Percentiles rank a stretch among this genome's conserved stretches.
Conservation (phyloP, 148 eudicot genomes). For the Dianthus caryophyllus region DNA sequence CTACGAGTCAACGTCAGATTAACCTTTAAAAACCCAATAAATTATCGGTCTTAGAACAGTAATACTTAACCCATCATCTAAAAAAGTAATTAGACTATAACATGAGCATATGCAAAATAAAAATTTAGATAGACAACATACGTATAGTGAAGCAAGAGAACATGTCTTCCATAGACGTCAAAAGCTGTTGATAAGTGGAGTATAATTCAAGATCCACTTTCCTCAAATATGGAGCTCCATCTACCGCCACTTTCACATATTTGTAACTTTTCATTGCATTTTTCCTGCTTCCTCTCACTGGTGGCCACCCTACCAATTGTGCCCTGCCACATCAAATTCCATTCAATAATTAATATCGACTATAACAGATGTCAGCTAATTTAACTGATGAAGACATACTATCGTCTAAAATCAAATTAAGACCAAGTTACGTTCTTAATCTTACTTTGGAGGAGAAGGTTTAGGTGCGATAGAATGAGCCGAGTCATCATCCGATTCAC, state of each 20-base stretch:
- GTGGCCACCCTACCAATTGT: conserved; percentile 62
- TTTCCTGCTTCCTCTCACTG: conserved; percentile 46
- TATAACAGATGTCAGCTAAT: too few relatives aligned
- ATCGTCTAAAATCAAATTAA: too few relatives aligned
- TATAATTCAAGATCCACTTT: conserved; percentile 76
- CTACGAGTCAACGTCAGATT: too few relatives aligned
- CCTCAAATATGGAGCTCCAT: conserved; percentile 86
- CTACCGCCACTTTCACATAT: conserved; percentile 77
- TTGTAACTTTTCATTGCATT: conserved; percentile 30
- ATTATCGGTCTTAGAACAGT: too few relatives aligned
- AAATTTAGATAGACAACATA: conserved; percentile 22
- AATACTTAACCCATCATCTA: too few relatives aligned
- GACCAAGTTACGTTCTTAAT: too few relatives aligned
- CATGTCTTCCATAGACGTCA: conserved; percentile 56
- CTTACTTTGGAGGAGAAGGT: conserved; percentile 35
- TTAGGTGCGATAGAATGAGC: conserved; percentile 19
- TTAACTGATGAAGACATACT: too few relatives aligned
- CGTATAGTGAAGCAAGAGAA: conserved; percentile 66
- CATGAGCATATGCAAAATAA: too few relatives aligned
- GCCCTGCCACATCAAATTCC: conserved; percentile 23
- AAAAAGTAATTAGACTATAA: too few relatives aligned
- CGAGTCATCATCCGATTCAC: conserved; percentile 12
- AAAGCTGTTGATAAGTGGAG: conserved; percentile 50
- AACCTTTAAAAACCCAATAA: too few relatives aligned
- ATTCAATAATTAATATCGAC: too few relatives aligned